Conservation (phyloP, 2,329 filamentous ascomycete genomes). For the Chrysosphaeria jannelii region DNA sequence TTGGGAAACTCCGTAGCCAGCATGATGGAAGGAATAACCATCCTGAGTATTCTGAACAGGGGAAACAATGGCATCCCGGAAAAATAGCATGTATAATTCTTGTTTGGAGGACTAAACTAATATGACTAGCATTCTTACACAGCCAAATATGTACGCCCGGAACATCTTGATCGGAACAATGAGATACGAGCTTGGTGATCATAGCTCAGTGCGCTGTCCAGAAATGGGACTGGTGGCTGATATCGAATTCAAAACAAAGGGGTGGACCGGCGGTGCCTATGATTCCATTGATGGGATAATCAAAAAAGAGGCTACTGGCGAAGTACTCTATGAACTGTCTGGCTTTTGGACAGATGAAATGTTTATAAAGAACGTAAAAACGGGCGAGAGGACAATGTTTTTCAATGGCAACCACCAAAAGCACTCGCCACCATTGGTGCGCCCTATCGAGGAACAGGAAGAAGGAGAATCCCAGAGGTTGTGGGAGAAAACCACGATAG, state of each 20-base stretch:
- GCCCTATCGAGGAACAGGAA: constrained; percentile 62
- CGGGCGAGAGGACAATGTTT: constrained; percentile 61
- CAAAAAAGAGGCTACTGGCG: constrained; percentile 63
- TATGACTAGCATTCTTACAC: constrained; percentile 51
- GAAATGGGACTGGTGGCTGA: constrained; percentile 68
- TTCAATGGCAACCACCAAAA: constrained; percentile 64
- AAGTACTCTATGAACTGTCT: constrained; percentile 69
- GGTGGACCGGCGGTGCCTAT: constrained; percentile 87
- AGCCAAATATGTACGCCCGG: constrained; percentile 96
- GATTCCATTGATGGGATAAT: constrained; percentile 84
- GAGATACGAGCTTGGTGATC: constrained; percentile 96
- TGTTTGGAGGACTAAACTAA: no score
- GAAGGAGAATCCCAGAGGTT: constrained; percentile 72
- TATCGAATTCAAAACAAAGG: constrained; percentile 95
- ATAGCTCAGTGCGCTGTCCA: constrained; percentile 75
- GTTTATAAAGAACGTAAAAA: constrained; percentile 67
- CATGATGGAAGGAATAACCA: constrained; percentile 90
- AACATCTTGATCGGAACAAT: constrained; percentile 96
- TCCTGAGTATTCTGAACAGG: constrained; percentile 54
- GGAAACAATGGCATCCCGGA: constrained; percentile 40
- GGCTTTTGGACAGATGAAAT: constrained; percentile 90
- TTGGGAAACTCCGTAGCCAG: constrained; percentile 91
- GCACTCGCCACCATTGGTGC: constrained; percentile 39
- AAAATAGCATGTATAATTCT: constrained; percentile 38
- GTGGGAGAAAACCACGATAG: constrained; percentile 56